Evolutionary conservation across 805 yeast species (phyloP), one percentile per base, ranked within the genome.

Genomic region (Vanderwaltozyma yarrowii): DNA sequence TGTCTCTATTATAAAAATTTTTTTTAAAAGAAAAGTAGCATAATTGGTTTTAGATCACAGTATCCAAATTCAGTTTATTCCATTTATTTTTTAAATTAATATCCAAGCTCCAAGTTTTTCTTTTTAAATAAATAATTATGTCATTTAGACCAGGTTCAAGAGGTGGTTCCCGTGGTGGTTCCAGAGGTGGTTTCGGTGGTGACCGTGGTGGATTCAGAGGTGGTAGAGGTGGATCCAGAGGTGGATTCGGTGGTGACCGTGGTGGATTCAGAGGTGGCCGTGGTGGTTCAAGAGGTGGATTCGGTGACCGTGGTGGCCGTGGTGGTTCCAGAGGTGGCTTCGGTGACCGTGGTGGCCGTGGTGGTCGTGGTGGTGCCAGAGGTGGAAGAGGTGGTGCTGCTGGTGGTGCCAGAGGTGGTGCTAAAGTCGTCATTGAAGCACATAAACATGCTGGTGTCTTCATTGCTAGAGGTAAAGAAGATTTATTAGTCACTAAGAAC

Each of bases 381-480:
- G 76, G 84, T 51, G 87, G 83, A 32, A 56, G 68, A 39, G 76
- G 84, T 51, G 87, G 83, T 58, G 80, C 78, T 44, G 53, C 78
- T 45, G 89, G 88, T 50, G 94, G 92, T 65, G 88, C 89, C 47
- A 61, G 71, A 49, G 92, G 89, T 56, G 94, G 94, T 64, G 95
- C 96, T 56, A 92, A 83, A 73, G 97, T 89, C 52, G 85, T 89
- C 59, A 81, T 89, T 54, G 98, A 92, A 71, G 96, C 97, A 56
- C 98, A 92, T 70, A 83, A 96, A 72, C 97, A 92, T 64, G 95
- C 88, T 39, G 98, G 94, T 78, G 96, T 92, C 51, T 92, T 78
- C 79, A 89, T 92, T 67, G 98, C 97, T 65, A 86, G 97, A 73
- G 98, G 98, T 67, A 92, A 92, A 69, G 98, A 92, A 73, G 98